These are phyloP conservation scores for Vitis hybrid DNA, from an alignment of 177 flowering plant species.

Conservation along the genomic window DNA sequence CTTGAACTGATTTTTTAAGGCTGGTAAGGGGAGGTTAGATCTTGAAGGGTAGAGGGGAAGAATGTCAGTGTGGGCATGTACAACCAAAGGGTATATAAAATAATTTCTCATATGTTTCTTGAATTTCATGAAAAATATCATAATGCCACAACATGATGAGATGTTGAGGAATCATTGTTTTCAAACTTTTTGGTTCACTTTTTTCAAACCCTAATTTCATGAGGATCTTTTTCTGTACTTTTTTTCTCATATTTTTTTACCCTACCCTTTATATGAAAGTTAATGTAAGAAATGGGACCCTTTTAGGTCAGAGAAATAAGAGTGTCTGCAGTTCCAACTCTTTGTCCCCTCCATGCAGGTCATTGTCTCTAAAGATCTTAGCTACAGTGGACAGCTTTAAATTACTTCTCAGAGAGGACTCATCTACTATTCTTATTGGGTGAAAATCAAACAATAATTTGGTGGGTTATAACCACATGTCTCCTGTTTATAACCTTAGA, in stretches of 20 bases:
- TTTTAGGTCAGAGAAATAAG: neutral
- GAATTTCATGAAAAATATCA: conserved; percentile 26
- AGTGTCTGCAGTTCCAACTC: conserved; percentile 1
- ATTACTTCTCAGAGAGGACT: too few relatives aligned
- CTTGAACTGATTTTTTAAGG: neutral
- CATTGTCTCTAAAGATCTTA: neutral
- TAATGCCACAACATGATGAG: conserved; percentile 23
- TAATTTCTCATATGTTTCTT: neutral
- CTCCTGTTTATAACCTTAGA: too few relatives aligned
- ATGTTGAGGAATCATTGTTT: conserved; percentile 22
- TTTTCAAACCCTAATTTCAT: conserved; percentile 10
- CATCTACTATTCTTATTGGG: too few relatives aligned
- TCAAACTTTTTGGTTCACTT: conserved; percentile 15
- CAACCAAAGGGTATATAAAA: neutral
- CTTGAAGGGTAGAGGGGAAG: conserved; percentile 15
- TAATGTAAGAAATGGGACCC: conserved; percentile 1
- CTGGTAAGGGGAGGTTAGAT: neutral
- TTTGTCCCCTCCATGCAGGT: neutral
- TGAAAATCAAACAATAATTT: too few relatives aligned
- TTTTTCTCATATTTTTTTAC: neutral
- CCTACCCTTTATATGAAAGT: neutral
- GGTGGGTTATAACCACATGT: too few relatives aligned
- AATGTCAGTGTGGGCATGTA: conserved; percentile 6
- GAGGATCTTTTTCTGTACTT: neutral
- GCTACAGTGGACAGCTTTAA: neutral